A percentile compares a stretch with the other conserved stretches of the same genome.
phyloP scores from a whole-genome alignment of 805 yeast genomes.

The Candida boleticola region DNA sequence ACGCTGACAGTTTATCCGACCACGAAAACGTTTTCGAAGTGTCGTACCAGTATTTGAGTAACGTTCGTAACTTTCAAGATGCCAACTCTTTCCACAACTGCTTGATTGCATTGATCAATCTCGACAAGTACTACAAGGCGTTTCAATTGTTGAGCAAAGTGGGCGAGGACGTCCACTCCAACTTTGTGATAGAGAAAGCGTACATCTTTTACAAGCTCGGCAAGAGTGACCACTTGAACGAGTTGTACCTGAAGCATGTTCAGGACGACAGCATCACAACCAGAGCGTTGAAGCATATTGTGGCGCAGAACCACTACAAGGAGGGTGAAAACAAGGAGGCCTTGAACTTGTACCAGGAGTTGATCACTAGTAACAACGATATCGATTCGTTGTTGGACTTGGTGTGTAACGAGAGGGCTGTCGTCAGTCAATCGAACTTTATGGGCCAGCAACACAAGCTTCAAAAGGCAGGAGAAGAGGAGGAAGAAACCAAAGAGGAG shows the following conservation, averaged over 20 bases:
- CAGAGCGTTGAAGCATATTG: slow-evolving; percentile 45
- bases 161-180: slow-evolving; percentile 32
- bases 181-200: slow-evolving; percentile 49
- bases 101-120: slow-evolving; percentile 57
- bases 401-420: slow-evolving; percentile 64
- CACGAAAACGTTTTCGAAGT: slow-evolving; percentile 38
- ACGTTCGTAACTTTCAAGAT: slow-evolving; percentile 36
- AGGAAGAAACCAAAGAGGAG: too few species aligned
- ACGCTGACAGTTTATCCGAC: slow-evolving; percentile 22
- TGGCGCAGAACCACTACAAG: slow-evolving; percentile 55
- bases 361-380: slow-evolving; percentile 30
- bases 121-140: slow-evolving; percentile 56
- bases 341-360: slow-evolving; percentile 42
- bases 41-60: slow-evolving; percentile 40
- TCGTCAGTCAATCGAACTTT: slow-evolving; percentile 48
- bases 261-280: slow-evolving; percentile 16
- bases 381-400: slow-evolving; percentile 51
- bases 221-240: slow-evolving; percentile 26
- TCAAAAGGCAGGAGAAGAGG: slow-evolving; percentile 5
- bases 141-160: slow-evolving; percentile 38
- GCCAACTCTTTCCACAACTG: slow-evolving; percentile 39
- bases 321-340: slow-evolving; percentile 45
- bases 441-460: slow-evolving; percentile 10
- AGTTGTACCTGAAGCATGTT: slow-evolving; percentile 14
- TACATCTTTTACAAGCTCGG: slow-evolving; percentile 63